Conservation (phyloP, 2,329 filamentous ascomycete genomes). For the Amesomyces nigricolor region DNA sequence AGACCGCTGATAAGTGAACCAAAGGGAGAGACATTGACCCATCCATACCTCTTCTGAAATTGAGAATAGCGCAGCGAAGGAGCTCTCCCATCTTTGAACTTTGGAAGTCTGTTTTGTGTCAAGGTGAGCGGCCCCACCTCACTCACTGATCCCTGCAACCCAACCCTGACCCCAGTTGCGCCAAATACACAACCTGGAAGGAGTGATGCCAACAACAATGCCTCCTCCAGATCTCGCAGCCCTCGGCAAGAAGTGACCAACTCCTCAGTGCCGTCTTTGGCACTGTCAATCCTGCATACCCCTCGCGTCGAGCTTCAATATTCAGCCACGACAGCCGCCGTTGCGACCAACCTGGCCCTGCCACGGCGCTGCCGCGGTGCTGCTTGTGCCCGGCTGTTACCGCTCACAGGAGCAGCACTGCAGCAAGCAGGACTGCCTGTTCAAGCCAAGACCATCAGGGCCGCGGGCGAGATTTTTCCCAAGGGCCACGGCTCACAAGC, state of each 20-base stretch:
- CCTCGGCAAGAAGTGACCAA: constrained; percentile 22
- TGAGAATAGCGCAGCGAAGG: too few relatives aligned
- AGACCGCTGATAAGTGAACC: too few relatives aligned
- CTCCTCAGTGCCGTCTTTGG: neutral
- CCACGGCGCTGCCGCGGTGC: neutral
- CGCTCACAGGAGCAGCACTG: neutral
- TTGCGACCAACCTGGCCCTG: neutral
- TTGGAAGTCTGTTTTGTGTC: too few relatives aligned
- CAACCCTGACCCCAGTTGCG: too few relatives aligned
- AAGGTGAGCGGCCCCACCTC: too few relatives aligned
- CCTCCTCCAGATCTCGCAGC: constrained; percentile 25
- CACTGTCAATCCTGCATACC: neutral
- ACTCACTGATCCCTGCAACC: too few relatives aligned
- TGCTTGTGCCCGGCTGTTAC: neutral
- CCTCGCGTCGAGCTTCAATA: neutral
- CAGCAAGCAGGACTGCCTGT: constrained; percentile 4
- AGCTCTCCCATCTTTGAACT: too few relatives aligned
- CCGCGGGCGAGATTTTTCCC: neutral
- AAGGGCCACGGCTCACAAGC: neutral
- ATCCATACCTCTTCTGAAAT: too few relatives aligned
- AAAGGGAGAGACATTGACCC: too few relatives aligned
- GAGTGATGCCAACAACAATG: neutral
- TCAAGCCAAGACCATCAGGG: neutral
- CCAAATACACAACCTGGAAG: too few relatives aligned
- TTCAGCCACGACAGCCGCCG: neutral